These are phyloP conservation scores for Boechera divaricarpa DNA, from an alignment of 345 rosid species.

Conservation along the genomic window DNA sequence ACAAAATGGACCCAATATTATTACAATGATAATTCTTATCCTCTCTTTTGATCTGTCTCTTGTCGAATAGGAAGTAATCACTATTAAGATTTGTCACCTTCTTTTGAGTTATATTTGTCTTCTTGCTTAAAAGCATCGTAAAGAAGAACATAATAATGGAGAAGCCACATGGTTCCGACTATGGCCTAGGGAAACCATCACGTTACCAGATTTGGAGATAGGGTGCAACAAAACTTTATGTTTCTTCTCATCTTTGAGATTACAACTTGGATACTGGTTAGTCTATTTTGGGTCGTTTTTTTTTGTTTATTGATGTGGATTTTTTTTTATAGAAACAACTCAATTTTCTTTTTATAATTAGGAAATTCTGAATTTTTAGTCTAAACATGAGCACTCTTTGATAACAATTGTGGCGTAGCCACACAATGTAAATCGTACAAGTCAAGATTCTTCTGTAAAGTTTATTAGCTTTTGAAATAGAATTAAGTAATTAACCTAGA, in stretches of 20 bases:
- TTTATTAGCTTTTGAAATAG: neutral
- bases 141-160: constrained; percentile 45
- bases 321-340: constrained; percentile 8
- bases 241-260: constrained; percentile 32
- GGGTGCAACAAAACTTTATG: constrained; percentile 42
- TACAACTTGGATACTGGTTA: constrained; percentile 10
- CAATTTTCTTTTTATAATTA: constrained; percentile 6
- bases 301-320: neutral
- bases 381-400: neutral
- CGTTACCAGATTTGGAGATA: constrained; percentile 40
- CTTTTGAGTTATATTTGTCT: constrained; percentile 44
- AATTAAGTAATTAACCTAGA: neutral
- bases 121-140: constrained; percentile 44
- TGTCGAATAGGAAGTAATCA: constrained; percentile 49
- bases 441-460: neutral
- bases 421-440: neutral
- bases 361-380: neutral
- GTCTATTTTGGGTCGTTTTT: constrained; percentile 6
- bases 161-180: constrained; percentile 44
- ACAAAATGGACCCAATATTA: constrained; percentile 44
- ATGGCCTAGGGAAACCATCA: constrained; percentile 48
- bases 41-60: constrained; percentile 48
- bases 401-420: neutral
- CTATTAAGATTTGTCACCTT: constrained; percentile 46
- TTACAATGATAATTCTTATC: constrained; percentile 48